Evolutionary conservation across 2,329 filamentous ascomycete species (phyloP).

Genomic region (Colletotrichum cuscutae): DNA sequence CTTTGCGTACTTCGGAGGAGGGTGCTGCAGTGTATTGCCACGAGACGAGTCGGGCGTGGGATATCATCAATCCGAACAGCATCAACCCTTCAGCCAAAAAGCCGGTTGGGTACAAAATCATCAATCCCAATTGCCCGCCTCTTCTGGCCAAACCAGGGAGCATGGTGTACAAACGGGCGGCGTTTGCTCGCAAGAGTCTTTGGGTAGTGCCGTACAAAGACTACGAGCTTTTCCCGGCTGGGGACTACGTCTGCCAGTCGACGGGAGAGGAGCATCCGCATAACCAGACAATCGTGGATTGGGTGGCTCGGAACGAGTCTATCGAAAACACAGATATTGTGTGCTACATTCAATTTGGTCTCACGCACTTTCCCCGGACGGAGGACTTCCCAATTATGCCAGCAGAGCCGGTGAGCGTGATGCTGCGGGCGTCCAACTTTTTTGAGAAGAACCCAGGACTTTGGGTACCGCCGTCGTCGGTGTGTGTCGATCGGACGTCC

Average conservation of each 20-base stretch:
- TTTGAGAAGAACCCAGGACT: constrained; percentile 62
- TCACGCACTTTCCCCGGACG: constrained; percentile 65
- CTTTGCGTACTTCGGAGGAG: constrained; percentile 38
- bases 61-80: constrained; percentile 60
- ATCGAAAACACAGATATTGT: constrained; percentile 67
- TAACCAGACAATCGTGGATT: constrained; percentile 53
- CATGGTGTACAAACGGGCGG: constrained; percentile 18
- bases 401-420: constrained; percentile 62
- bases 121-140: constrained; percentile 11
- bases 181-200: constrained; percentile 15
- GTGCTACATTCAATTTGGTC: constrained; percentile 63
- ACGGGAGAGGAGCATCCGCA: constrained; percentile 47
- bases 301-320: constrained; percentile 49
- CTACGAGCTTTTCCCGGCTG: constrained; percentile 11
- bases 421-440: constrained; percentile 61
- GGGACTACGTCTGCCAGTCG: constrained; percentile 12
- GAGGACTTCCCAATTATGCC: constrained; percentile 72
- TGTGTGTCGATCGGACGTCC: neutral
- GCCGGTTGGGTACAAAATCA: constrained; percentile 31
- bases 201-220: constrained; percentile 9
- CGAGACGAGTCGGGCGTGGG: constrained; percentile 32
- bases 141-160: constrained; percentile 21
- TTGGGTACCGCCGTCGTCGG: constrained; percentile 36
- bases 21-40: constrained; percentile 38
- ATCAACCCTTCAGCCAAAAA: constrained; percentile 60